These are phyloP conservation scores for Triglochin maritima DNA, from an alignment of 106 monocot genomes.

Conservation along the genomic window DNA sequence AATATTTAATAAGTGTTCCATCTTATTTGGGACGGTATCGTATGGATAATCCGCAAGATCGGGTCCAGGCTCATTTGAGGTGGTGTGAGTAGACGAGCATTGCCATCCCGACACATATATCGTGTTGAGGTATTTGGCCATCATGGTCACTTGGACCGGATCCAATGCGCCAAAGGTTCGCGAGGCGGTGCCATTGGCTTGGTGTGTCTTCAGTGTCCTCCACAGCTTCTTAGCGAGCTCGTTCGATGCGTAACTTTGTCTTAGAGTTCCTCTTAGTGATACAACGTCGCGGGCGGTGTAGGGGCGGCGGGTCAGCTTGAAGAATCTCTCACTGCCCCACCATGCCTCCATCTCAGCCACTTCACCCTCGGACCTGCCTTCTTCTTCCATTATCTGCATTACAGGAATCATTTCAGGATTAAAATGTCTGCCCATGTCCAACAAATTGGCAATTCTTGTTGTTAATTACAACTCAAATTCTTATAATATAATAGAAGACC, in stretches of 20 bases:
- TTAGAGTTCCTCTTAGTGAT: constrained; percentile 69
- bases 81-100: constrained; percentile 90
- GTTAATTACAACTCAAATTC: no score
- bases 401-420: background rate
- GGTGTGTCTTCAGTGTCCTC: constrained; percentile 72
- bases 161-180: constrained; percentile 92
- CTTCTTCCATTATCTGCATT: constrained; percentile 79
- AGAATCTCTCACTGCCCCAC: constrained; percentile 80
- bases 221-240: constrained; percentile 79
- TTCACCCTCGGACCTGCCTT: constrained; percentile 73
- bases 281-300: constrained; percentile 80
- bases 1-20: background rate
- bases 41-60: constrained; percentile 97
- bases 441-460: background rate
- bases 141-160: constrained; percentile 88
- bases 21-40: constrained; percentile 95
- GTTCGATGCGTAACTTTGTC: constrained; percentile 63
- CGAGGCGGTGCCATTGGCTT: constrained; percentile 64
- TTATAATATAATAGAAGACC: no score
- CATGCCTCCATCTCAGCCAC: constrained; percentile 74
- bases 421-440: background rate
- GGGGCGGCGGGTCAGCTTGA: constrained; percentile 66
- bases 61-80: constrained; percentile 88
- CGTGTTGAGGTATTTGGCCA: constrained; percentile 87
- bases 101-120: constrained; percentile 98